These are phyloP conservation scores for Phaeosphaeria sp. DNA, from an alignment of 2,329 filamentous ascomycete species.

Conservation along the genomic window DNA sequence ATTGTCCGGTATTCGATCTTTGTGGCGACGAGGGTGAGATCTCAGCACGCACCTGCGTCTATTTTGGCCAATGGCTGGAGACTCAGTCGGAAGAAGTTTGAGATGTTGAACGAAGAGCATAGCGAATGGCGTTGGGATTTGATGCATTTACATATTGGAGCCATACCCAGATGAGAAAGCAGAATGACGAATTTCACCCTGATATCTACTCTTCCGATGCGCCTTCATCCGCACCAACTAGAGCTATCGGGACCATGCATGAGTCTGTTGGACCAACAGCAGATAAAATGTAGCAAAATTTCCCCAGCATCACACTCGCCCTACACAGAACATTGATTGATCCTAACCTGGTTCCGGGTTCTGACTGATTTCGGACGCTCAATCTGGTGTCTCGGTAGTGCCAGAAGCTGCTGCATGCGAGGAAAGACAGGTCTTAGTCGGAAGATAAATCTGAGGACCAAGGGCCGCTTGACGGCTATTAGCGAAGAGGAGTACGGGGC, in stretches of 20 bases:
- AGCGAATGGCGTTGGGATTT: conserved; percentile 32
- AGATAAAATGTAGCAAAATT: neutral
- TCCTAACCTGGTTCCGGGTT: conserved; percentile 2
- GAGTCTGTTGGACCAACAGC: no score
- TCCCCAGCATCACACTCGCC: neutral
- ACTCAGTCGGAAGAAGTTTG: conserved; percentile 38
- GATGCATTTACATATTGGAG: conserved; percentile 13
- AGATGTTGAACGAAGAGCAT: conserved; percentile 19
- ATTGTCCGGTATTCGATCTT: conserved; percentile 90
- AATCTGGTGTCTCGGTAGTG: conserved; percentile 18
- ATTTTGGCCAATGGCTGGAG: conserved; percentile 83
- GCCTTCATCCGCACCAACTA: no score
- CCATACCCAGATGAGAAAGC: neutral
- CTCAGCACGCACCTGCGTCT: conserved; percentile 87
- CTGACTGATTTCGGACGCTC: conserved; percentile 15
- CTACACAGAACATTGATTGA: neutral
- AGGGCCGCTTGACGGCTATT: neutral
- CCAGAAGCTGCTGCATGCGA: conserved; percentile 6
- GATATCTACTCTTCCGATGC: neutral
- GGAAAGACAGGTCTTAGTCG: neutral
- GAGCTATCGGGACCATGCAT: no score
- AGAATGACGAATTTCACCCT: neutral
- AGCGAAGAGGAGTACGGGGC: conserved; percentile 1
- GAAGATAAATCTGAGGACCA: neutral
- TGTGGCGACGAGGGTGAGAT: conserved; percentile 92